Base-by-base conservation (phyloP, 2,329 filamentous ascomycete species). In the Ophiostoma sp. region DNA sequence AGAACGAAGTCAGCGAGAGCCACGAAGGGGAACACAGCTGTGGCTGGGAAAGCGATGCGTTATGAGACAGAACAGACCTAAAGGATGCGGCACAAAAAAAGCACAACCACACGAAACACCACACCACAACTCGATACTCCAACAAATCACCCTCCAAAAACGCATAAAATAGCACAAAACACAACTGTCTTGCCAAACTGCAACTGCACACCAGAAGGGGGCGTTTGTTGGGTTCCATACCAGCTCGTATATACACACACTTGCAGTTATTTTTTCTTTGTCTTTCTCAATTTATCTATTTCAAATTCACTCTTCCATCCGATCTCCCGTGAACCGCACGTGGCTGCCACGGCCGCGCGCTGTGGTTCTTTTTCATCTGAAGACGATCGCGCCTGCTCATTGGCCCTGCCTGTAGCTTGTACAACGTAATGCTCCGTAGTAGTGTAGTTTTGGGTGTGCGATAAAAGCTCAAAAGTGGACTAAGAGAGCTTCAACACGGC, bases 251-350 rank as follows among this genome's bases (percentile, higher is more conserved):
- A 71, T 71, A 63, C 19, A 63, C 28, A 52, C 45, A 50, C 25
- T 28, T 63, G 45, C 61, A 68, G 36, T 57, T 69, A n/a, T 28
- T 57, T 68, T 69, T 72, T 72, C 52, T 52, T 72, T 69, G 50
- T 55, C 48, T 28, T 33, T 64, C 6, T 25, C 17, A 11, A 42
- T 22, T 63, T n/a, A 22, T 59, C 33, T n/a, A 31, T 59, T 17
- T 33, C 33, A 63, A 3, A 45, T 36, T 36, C 19, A 33, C 31
- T 8, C 31, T n/a, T 39, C n/a, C 36, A 45, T 28, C n/a, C 36
- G 36, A 66, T 66, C 39, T 42, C 2, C 61, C 11, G 4, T 7
- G 25, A 2, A 7, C 7, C 7, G 25, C 42, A 68, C 64, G 42
- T 68, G 64, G 64, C 42, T 50, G 36, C 36, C 11, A 28, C 61